Evolutionary conservation across 2,329 filamentous ascomycete genomes (phyloP), one percentile per base, ranked within the genome.

Genomic region (Verticillium nubilum): DNA sequence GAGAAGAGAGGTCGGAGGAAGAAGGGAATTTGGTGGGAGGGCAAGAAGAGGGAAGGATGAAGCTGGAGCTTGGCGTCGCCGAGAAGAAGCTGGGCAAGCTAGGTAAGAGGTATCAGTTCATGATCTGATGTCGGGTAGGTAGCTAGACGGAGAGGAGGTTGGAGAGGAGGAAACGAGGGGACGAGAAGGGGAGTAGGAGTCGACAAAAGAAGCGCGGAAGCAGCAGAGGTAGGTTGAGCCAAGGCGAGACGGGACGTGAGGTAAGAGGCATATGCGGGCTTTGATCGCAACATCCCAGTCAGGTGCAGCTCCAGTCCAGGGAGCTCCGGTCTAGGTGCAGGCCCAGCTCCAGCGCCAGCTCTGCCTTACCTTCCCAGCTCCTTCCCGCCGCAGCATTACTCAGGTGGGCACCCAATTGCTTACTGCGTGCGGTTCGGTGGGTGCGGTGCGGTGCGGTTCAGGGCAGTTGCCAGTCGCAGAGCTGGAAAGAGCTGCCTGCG

Each of bases 31-130:
- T 52, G 53, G 52, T 57, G 59, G 13, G 61, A 58, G 58, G 57
- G 37, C 37, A 62, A 62, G 15, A 53, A 60, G 59, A 62, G 70
- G 65, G 66, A 67, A 60, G 67, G 68, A 61, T 67, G 66, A 63
- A 61, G 59, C 55, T 76, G 74, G 64, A 80, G 72, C 73, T 78
- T 80, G 71, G 76, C 71, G 74, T 80, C 77, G 65, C 73, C 74
- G 13, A 56, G 58, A 23, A 54, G 19, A 27, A 58, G 29, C 23
- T 54, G 17, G 47, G 47, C 23, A 15, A 52, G 35, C 17, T 12
- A 19, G 25, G 52, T 29, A 31, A 28, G 33, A 17, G 27, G 27
- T 23, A n/a, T 47, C 54, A 42, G 52, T n/a, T 27, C 25, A 35
- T 29, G 58, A 37, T 29, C 50, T 27, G 37, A 47, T 37, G 47